These are phyloP conservation scores for Huntiella savannae DNA, from an alignment of 2,329 filamentous ascomycete genomes.

Conservation along the genomic window DNA sequence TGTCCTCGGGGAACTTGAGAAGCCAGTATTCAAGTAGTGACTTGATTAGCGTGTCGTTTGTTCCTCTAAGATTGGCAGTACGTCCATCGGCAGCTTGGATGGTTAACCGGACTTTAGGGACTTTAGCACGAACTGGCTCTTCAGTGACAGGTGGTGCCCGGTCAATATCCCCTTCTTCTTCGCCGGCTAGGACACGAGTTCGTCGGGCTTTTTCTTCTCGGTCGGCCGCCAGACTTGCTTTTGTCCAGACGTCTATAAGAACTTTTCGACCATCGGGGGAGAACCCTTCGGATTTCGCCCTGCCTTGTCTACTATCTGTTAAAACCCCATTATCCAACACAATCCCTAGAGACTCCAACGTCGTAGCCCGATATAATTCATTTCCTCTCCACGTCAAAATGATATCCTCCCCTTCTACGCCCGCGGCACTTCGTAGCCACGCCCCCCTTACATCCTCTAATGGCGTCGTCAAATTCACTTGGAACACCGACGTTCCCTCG, in stretches of 20 bases:
- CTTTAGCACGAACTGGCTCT: conserved; percentile 14
- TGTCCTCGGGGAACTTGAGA: conserved; percentile 29
- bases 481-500: too few relatives aligned
- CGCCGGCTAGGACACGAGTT: conserved; percentile 14
- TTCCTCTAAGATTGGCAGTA: conserved; percentile 31
- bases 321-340: conserved; percentile 11
- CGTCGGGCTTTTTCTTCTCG: conserved; percentile 21
- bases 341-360: conserved; percentile 49
- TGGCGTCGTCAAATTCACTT: background rate
- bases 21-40: conserved; percentile 46
- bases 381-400: conserved; percentile 65
- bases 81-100: conserved; percentile 34
- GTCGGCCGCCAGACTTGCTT: conserved; percentile 34
- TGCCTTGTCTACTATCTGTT: too few relatives aligned
- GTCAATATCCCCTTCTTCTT: conserved; percentile 6
- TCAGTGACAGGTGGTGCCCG: background rate
- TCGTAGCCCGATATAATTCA: conserved; percentile 57
- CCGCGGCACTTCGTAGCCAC: conserved; percentile 39
- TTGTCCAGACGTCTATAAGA: conserved; percentile 62
- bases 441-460: conserved; percentile 33
- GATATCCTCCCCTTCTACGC: conserved; percentile 31
- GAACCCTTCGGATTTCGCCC: conserved; percentile 25
- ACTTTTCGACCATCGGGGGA: conserved; percentile 35
- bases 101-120: conserved; percentile 28
- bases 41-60: conserved; percentile 36